phyloP scores from a whole-genome alignment of 2,329 filamentous ascomycete genomes.

The Talaromyces sp. region DNA sequence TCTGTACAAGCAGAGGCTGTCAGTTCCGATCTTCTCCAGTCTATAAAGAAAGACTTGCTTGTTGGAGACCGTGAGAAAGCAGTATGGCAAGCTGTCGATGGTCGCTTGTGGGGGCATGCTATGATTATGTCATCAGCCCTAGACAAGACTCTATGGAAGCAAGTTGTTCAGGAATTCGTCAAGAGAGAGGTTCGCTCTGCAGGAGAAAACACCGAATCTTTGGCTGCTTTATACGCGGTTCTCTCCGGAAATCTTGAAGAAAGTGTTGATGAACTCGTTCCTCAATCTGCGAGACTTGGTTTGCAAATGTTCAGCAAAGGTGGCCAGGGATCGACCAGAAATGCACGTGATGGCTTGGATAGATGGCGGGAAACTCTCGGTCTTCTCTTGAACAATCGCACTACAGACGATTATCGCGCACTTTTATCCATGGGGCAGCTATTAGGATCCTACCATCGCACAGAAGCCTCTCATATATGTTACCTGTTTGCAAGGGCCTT shows the following conservation, averaged over 20 bases:
- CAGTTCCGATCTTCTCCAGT: slow-evolving; percentile 64
- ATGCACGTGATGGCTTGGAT: slow-evolving; percentile 77
- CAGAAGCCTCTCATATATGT: slow-evolving; percentile 90
- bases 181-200: slow-evolving; percentile 85
- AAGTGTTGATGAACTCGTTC: slow-evolving; percentile 91
- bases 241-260: slow-evolving; percentile 92
- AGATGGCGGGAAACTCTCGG: slow-evolving; percentile 90
- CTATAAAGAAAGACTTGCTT: slow-evolving; percentile 67
- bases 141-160: slow-evolving; percentile 72
- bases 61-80: slow-evolving; percentile 83
- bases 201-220: slow-evolving; percentile 73
- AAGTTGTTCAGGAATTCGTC: slow-evolving; percentile 92
- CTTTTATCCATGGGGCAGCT: slow-evolving; percentile 76
- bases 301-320: slow-evolving; percentile 81
- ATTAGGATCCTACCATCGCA: slow-evolving; percentile 75
- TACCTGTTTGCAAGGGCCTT: slow-evolving; percentile 72
- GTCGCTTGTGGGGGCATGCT: slow-evolving; percentile 91
- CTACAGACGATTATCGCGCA: slow-evolving; percentile 68
- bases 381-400: slow-evolving; percentile 83
- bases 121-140: slow-evolving; percentile 82
- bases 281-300: slow-evolving; percentile 83
- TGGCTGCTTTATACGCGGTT: slow-evolving; percentile 88
- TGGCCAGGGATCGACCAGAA: slow-evolving; percentile 56
- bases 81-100: slow-evolving; percentile 88
- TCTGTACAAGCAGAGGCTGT: slow-evolving; percentile 58